Conservation (phyloP, 495 filamentous ascomycete species). For the Bathelium albidoporum region DNA sequence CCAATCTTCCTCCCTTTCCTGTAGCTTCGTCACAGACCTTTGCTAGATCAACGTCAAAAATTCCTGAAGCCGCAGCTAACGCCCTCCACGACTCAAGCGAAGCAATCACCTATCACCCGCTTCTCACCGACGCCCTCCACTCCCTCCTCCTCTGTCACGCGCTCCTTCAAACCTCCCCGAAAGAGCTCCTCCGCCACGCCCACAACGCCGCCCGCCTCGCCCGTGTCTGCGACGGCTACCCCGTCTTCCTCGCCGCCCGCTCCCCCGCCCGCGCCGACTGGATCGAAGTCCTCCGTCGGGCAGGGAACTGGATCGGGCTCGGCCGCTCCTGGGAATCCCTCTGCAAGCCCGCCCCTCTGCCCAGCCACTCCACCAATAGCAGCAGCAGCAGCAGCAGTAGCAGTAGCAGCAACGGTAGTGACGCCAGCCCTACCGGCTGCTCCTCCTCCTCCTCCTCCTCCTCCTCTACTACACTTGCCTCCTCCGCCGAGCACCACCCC, state of each 20-base stretch:
- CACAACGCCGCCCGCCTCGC: slow-evolving; percentile 67
- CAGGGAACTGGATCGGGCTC: slow-evolving; percentile 56
- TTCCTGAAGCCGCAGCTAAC: slow-evolving; percentile 18
- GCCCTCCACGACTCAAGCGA: slow-evolving; percentile 44
- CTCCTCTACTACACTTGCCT: not conserved
- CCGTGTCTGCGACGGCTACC: slow-evolving; percentile 66
- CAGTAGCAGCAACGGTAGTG: not conserved
- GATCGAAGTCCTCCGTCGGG: slow-evolving; percentile 60
- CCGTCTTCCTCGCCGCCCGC: slow-evolving; percentile 63
- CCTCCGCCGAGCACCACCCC: too few relatives aligned
- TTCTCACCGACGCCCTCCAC: slow-evolving; percentile 66
- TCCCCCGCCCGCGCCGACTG: slow-evolving; percentile 66
- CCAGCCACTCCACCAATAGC: slow-evolving; percentile 23
- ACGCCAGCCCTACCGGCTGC: not conserved
- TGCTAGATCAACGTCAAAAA: slow-evolving; percentile 15
- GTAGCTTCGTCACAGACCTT: slow-evolving; percentile 10
- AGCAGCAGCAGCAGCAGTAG: not conserved
- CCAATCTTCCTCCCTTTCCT: slow-evolving; percentile 29
- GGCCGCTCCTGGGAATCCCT: slow-evolving; percentile 55
- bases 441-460: not conserved
- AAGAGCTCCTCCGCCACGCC: slow-evolving; percentile 63
- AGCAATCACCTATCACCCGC: slow-evolving; percentile 66
- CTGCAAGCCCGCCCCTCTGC: slow-evolving; percentile 57
- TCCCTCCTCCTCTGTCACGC: slow-evolving; percentile 62
- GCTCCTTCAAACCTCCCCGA: slow-evolving; percentile 61